Evolutionary conservation across 768 basidiomycete species (phyloP), one percentile per base, ranked within the genome.

Genomic region (Termitomyces sp.): DNA sequence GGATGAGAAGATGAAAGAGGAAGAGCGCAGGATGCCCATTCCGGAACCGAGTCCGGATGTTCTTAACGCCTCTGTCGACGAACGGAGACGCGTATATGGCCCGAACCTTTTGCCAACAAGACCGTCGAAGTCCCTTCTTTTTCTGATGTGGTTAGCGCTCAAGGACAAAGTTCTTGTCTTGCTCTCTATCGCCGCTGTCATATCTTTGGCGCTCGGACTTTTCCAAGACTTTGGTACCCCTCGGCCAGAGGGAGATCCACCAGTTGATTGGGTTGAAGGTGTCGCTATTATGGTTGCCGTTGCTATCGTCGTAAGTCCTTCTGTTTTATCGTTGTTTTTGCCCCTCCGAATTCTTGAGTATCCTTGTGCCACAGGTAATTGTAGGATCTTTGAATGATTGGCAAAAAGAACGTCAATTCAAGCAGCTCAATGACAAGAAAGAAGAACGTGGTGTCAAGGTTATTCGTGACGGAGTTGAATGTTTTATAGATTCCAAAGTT

Each of bases 331-430:
- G 32, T 12, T 28, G 0, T 15, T 35, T 11, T 57, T 49, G 35
- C 45, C 16, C n/a, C 45, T 48, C 20, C 51, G 22, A 20, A 22
- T 45, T 38, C 24, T 48, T 44, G 13, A 20, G 53, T 52, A 20
- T 77, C 46, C 15, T 40, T 52, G 53, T 66, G 16, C 35, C 50
- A 51, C 62, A 91, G 89, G 89, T 93, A 60, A 68, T 94, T 46
- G 96, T 99, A 59, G 96, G 96, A 35, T 94, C 95, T 13, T 66
- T 98, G 48, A 98, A 98, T 69, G 97, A 99, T 74, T 99, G 92
- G 90, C 95, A 98, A 75, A 98, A 98, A 75, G 97, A 99, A 74
- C 88, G 88, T 2, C 97, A 98, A 75, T 99, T 99, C 79, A 87
- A 89, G 68, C 81, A 79, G 20, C 83, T 99, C 45, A 98, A 98